phyloP scores from a whole-genome alignment of 2,329 filamentous ascomycete species.

The Paradendryphiella salina region DNA sequence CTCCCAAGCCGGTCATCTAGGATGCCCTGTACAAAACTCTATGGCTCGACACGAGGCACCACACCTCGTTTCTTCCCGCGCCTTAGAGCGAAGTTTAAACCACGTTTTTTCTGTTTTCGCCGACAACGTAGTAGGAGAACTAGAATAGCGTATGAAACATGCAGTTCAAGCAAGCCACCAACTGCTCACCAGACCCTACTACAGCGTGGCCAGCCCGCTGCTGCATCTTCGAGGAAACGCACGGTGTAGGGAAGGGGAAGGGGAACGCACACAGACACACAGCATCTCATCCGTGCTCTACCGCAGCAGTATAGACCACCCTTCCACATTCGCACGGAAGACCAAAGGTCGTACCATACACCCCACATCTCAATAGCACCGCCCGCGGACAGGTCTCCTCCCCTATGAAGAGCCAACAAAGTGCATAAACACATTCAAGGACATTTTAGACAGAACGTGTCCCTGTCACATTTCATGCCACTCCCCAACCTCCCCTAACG shows the following conservation, averaged over 20 bases:
- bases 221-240: constrained; percentile 3
- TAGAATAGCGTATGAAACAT: neutral
- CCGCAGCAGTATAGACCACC: neutral
- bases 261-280: neutral
- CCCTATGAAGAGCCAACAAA: neutral
- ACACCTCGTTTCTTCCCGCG: constrained; percentile 15
- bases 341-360: no score
- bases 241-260: neutral
- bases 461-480: no score
- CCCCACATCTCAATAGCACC: neutral
- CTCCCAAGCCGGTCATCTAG: neutral
- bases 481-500: no score
- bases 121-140: neutral
- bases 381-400: neutral
- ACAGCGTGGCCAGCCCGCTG: no score
- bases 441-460: neutral
- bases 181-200: neutral
- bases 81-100: constrained; percentile 13
- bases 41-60: constrained; percentile 16
- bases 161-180: neutral
- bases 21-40: constrained; percentile 5
- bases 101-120: constrained; percentile 4
- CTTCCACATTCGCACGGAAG: constrained; percentile 4
- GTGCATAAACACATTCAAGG: neutral
- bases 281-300: neutral